Evolutionary conservation across 2,329 filamentous ascomycete species (phyloP), one percentile per base, ranked within the genome.

Genomic region (Microdochium bolleyi): DNA sequence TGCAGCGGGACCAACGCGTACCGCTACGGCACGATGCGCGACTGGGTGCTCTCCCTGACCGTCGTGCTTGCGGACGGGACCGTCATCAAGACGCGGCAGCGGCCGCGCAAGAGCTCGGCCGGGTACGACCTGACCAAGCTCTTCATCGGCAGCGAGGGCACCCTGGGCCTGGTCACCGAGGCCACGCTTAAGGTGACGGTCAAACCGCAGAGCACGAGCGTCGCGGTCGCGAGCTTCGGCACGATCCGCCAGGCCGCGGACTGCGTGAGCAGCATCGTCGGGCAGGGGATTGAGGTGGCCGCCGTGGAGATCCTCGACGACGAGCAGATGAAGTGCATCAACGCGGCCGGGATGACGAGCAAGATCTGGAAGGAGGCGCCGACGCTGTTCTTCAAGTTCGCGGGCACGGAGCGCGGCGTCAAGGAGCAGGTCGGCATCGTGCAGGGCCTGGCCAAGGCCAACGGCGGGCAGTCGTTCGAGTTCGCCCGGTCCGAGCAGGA

Each of bases 11-110:
- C 89, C 2, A 94, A 95, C 65, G 83, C 89, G 3, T 90, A 90
- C 66, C 78, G 88, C 49, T 94, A 94, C 64, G 89, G 89, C 51
- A 94, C 89, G 0, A 94, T 94, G 89, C 82, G 87, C 52, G 89
- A 95, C 64, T 95, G 89, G 88, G 89, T 94, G 1, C 70, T 92
- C 10, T 87, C 83, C 50, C 72, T 95, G 49, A 94, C 89, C 0
- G 86, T 94, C 2, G 89, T 95, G 1, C 76, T 95, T 51, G 87
- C 89, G 2, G 89, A 94, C 66, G 89, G 89, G 22, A 90, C 87
- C 0, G 70, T 92, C 32, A 84, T 92, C 63, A 90, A 90, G 71
- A 92, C 88, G 3, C 78, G 85, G 55, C 87, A 90, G 64, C 77
- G 88, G 24, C 87, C 88, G 2, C 77, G 88, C 51, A 92, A 92